A percentile compares a stretch with the other conserved stretches of the same genome.
These are phyloP conservation scores for Candida mesenterica DNA, from an alignment of 1,139 yeast species.

Conservation along the genomic window DNA sequence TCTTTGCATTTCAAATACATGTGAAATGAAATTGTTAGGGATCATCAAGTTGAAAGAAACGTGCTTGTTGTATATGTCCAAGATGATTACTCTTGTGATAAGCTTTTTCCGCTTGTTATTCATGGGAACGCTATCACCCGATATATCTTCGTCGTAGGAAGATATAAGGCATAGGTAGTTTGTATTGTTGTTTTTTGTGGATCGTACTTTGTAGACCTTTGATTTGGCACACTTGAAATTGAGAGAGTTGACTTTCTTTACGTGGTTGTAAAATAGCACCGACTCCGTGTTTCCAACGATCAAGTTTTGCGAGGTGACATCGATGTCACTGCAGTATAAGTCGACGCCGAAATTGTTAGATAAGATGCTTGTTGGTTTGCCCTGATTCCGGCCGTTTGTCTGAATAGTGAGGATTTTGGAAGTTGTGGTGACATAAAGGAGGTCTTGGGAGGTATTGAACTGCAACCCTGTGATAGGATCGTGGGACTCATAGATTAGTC, in stretches of 20 bases:
- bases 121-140: slow-evolving; percentile 2
- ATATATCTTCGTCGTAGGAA: slow-evolving; percentile 31
- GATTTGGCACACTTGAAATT: slow-evolving; percentile 61
- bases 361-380: slow-evolving; percentile 61
- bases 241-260: slow-evolving; percentile 56
- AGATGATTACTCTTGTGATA: slow-evolving; percentile 53
- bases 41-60: slow-evolving; percentile 69
- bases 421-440: slow-evolving; percentile 65
- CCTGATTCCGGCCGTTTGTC: slow-evolving; percentile 76
- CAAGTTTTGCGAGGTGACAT: slow-evolving; percentile 36
- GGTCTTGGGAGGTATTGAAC: slow-evolving; percentile 46
- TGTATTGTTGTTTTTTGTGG: slow-evolving; percentile 18
- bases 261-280: slow-evolving; percentile 52
- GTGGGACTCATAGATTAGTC: slow-evolving; percentile 65
- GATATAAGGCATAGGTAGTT: slow-evolving; percentile 60
- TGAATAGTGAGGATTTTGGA: slow-evolving; percentile 69
- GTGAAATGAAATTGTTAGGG: slow-evolving; percentile 57
- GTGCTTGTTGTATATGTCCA: slow-evolving; percentile 69
- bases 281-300: slow-evolving; percentile 56
- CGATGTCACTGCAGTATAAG: slow-evolving; percentile 60
- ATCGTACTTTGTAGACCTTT: slow-evolving; percentile 39
- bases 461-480: slow-evolving; percentile 83
- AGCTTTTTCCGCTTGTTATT: slow-evolving; percentile 11
- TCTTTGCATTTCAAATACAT: slow-evolving; percentile 54
- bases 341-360: slow-evolving; percentile 69